These are phyloP conservation scores for Agapanthus africanus DNA, from an alignment of 106 monocot species.

Conservation along the genomic window DNA sequence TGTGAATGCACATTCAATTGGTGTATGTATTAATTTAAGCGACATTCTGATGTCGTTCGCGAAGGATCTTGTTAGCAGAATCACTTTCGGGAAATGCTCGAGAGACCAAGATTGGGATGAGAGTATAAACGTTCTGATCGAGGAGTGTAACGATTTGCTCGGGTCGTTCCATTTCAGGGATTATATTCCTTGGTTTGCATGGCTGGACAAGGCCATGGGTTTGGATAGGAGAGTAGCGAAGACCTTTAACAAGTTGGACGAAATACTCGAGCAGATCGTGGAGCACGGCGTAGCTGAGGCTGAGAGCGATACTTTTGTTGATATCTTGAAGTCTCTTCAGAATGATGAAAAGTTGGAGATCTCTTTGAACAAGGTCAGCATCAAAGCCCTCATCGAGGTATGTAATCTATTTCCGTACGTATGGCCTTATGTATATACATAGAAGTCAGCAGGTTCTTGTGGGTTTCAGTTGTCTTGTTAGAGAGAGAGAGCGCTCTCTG, in stretches of 20 bases:
- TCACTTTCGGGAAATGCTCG: not conserved
- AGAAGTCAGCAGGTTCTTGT: not conserved
- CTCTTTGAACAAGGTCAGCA: not conserved
- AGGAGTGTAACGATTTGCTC: not conserved
- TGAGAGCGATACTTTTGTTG: not conserved
- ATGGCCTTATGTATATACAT: no score
- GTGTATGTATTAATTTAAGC: not conserved
- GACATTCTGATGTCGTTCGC: not conserved
- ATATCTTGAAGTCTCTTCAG: not conserved
- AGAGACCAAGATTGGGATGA: not conserved
- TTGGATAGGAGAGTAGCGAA: not conserved
- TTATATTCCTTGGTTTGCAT: constrained; percentile 14
- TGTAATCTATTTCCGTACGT: not conserved
- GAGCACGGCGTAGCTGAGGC: not conserved
- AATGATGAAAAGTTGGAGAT: not conserved
- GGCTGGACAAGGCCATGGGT: not conserved
- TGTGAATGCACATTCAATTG: not conserved
- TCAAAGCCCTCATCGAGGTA: constrained; percentile 8
- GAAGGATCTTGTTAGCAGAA: not conserved
- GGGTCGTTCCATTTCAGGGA: constrained; percentile 8
- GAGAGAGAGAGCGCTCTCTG: no score
- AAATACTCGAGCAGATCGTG: not conserved
- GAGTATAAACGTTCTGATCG: not conserved
- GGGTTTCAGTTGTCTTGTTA: no score
- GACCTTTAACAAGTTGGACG: not conserved